These are phyloP conservation scores for Blastobotrys arbuscula DNA, from an alignment of 1,139 yeast species.

Conservation along the genomic window DNA sequence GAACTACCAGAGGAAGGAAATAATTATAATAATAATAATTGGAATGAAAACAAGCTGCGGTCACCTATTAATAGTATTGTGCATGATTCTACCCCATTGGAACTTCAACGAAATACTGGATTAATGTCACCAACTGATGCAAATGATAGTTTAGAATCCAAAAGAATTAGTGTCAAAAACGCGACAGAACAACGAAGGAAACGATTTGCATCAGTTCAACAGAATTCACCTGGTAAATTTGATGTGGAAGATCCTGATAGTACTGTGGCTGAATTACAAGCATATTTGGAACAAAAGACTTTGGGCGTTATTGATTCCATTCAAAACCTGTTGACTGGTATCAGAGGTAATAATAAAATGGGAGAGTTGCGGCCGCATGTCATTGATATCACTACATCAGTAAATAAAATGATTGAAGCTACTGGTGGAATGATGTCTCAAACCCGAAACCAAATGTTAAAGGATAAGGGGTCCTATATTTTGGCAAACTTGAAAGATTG, in stretches of 20 bases:
- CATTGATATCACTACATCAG: conserved; percentile 65
- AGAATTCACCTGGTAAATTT: conserved; percentile 39
- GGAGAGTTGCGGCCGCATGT: conserved; percentile 72
- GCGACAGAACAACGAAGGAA: conserved; percentile 4
- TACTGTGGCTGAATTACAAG: conserved; percentile 75
- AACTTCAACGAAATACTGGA: not conserved
- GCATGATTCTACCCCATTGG: not conserved
- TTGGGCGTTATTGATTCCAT: conserved; percentile 87
- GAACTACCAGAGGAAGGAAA: not conserved
- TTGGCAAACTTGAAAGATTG: conserved; percentile 83
- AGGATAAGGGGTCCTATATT: conserved; percentile 89
- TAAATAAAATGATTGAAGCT: conserved; percentile 84
- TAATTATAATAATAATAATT: not conserved
- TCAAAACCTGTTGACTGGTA: conserved; percentile 58
- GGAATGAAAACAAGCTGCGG: not conserved
- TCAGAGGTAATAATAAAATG: conserved; percentile 54
- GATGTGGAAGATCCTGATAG: conserved; percentile 81
- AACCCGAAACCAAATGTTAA: conserved; percentile 66
- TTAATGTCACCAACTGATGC: conserved; percentile 8
- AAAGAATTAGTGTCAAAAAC: conserved; percentile 1
- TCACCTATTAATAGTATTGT: not conserved
- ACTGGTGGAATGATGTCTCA: conserved; percentile 86
- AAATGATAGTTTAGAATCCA: not conserved
- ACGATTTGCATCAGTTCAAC: conserved; percentile 7
- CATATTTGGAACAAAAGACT: conserved; percentile 89